A percentile compares a stretch with the other conserved stretches of the same genome.
These are phyloP conservation scores for Vigna hirtella DNA, from an alignment of 306 rosid genomes.

Conservation along the genomic window DNA sequence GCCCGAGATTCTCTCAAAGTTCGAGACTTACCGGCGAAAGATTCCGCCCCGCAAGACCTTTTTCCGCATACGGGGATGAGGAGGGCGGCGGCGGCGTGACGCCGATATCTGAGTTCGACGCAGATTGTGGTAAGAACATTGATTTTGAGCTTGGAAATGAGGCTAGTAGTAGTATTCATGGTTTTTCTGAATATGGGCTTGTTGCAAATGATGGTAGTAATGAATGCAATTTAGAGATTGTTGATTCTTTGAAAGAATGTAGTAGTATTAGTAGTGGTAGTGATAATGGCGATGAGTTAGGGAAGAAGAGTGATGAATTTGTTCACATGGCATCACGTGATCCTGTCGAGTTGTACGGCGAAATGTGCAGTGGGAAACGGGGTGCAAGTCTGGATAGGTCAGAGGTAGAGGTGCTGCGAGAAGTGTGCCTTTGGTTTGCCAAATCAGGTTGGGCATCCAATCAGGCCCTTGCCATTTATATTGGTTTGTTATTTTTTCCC, in stretches of 20 bases:
- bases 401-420: conserved; percentile 56
- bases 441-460: conserved; percentile 84
- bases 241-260: conserved; percentile 48
- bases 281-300: conserved; percentile 33
- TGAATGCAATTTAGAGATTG: conserved; percentile 35
- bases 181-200: conserved; percentile 40
- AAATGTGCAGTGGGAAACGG: conserved; percentile 49
- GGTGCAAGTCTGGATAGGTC: conserved; percentile 47
- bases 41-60: conserved; percentile 42
- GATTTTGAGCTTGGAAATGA: conserved; percentile 48
- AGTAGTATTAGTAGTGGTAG: neutral
- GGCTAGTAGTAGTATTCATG: conserved; percentile 30
- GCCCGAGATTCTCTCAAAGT: conserved; percentile 30
- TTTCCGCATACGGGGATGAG: conserved; percentile 47
- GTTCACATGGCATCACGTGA: conserved; percentile 52
- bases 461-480: conserved; percentile 92
- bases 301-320: conserved; percentile 37
- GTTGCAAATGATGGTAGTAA: conserved; percentile 40
- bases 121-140: conserved; percentile 54
- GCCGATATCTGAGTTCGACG: conserved; percentile 51
- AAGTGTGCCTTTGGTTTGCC: conserved; percentile 54
- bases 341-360: conserved; percentile 66
- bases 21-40: conserved; percentile 35
- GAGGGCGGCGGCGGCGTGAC: conserved; percentile 10
- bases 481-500: conserved; percentile 89